Evolutionary conservation across 2,329 filamentous ascomycete genomes (phyloP), one percentile per base, ranked within the genome.

Genomic region (Fusarium paranaense): DNA sequence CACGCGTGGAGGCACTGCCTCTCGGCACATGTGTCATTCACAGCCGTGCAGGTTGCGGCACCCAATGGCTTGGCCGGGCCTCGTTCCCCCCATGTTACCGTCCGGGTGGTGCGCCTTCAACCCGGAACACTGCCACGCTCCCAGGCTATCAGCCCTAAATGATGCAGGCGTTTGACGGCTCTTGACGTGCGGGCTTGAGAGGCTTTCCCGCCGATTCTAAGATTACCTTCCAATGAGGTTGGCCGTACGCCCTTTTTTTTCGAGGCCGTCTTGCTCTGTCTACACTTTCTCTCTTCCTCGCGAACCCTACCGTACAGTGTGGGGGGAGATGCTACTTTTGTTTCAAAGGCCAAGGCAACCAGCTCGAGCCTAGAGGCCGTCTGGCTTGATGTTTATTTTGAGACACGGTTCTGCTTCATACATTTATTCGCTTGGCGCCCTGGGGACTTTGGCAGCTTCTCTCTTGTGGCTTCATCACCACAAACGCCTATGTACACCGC

Each of bases 111-210:
- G 58, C 71, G 57, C 64, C 70, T 32, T 73, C 60, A 54, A n/a
- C 35, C 61, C 32, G 54, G 47, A 52, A 64, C 72, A 75, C 72
- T 75, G 69, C 72, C 72, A 64, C 72, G 35, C 47, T 40, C 54
- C 54, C 66, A 64, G 56, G 65, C 72, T 74, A 59, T 74, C 72
- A 74, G 72, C 72, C 72, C 72, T 74, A 74, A 74, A 74, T 74
- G 65, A 72, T 72, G 69, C 69, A 75, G 60, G 42, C 57, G 7
- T 71, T 42, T 58, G 61, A 45, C 33, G 62, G 50, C 50, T 58
- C 16, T 35, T 58, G 62, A 68, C 59, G 57, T 54, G 66, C 52
- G 42, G 65, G 64, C 33, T 74, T 52, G 56, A 68, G 59, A 73
- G 70, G 67, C 62, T 68, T 68, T 47, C 71, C 14, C 59, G 61